Conservation (phyloP, 495 filamentous ascomycete genomes). For the Daldinia caldariorum region DNA sequence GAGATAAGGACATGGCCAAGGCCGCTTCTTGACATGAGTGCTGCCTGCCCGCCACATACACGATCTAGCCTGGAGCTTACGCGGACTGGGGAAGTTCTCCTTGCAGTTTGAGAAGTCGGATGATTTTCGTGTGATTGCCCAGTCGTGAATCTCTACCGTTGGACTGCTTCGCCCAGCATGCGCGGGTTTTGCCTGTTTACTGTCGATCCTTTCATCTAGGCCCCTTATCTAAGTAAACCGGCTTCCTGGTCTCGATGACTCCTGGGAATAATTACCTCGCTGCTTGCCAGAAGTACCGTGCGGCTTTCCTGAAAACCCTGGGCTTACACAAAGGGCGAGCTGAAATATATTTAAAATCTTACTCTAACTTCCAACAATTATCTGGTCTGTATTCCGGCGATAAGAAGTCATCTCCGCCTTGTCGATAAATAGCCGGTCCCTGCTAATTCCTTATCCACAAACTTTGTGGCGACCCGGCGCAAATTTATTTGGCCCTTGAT, state of each 20-base stretch:
- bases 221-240: constrained; percentile 4
- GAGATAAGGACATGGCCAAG: constrained; percentile 36
- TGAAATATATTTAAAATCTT: background rate
- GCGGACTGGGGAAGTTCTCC: background rate
- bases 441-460: background rate
- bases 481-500: background rate
- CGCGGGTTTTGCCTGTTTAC: constrained; percentile 15
- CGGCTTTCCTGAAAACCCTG: constrained; percentile 2
- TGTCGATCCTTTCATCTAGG: constrained; percentile 18
- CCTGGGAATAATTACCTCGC: constrained; percentile 7
- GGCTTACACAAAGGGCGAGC: background rate
- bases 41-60: constrained; percentile 17
- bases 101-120: background rate
- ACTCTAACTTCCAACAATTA: background rate
- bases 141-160: constrained; percentile 14
- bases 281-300: constrained; percentile 2
- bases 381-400: background rate
- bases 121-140: constrained; percentile 16
- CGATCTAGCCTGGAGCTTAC: constrained; percentile 1
- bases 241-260: constrained; percentile 12
- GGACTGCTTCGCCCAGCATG: background rate
- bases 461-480: background rate
- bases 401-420: background rate
- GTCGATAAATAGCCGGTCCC: constrained; percentile 17
- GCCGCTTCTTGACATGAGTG: constrained; percentile 11